Conservation (phyloP, 495 filamentous ascomycete species). For the Podospora comata region DNA sequence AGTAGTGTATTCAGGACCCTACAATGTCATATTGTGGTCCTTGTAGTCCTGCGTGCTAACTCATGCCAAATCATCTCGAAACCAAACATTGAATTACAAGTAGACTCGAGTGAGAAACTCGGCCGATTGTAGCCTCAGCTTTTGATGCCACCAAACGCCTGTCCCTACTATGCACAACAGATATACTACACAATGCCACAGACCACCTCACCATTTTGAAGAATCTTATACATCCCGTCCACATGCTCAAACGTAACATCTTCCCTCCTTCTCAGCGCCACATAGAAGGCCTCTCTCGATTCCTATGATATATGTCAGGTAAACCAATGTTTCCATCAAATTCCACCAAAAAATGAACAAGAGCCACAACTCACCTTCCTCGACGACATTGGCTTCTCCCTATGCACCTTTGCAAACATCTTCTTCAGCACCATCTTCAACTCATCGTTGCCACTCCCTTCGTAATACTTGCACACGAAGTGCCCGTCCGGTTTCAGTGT, state of each 20-base stretch:
- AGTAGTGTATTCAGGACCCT: too few species aligned
- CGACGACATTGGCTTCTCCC: conserved; percentile 88
- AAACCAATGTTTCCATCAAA: background rate
- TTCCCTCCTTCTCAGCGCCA: conserved; percentile 62
- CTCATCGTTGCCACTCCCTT: conserved; percentile 76
- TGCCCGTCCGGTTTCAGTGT: conserved; percentile 78
- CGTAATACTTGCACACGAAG: conserved; percentile 98
- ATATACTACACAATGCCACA: background rate
- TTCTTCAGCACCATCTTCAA: conserved; percentile 68
- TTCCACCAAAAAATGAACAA: conserved; percentile 1
- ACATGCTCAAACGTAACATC: conserved; percentile 36
- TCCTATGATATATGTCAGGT: conserved; percentile 53
- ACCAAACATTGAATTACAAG: too few species aligned
- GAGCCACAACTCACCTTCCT: conserved; percentile 60
- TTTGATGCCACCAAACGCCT: too few species aligned
- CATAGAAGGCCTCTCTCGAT: conserved; percentile 85
- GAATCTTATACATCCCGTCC: background rate
- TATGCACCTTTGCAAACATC: conserved; percentile 72
- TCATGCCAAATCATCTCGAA: too few species aligned
- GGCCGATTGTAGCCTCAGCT: too few species aligned
- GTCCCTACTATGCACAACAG: too few species aligned
- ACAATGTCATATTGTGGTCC: too few species aligned
- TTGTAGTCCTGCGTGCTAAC: too few species aligned
- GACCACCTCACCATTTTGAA: background rate
- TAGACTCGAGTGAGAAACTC: too few species aligned